Base-by-base conservation (phyloP, 2,329 filamentous ascomycete species). In the Colletotrichum sp. region DNA sequence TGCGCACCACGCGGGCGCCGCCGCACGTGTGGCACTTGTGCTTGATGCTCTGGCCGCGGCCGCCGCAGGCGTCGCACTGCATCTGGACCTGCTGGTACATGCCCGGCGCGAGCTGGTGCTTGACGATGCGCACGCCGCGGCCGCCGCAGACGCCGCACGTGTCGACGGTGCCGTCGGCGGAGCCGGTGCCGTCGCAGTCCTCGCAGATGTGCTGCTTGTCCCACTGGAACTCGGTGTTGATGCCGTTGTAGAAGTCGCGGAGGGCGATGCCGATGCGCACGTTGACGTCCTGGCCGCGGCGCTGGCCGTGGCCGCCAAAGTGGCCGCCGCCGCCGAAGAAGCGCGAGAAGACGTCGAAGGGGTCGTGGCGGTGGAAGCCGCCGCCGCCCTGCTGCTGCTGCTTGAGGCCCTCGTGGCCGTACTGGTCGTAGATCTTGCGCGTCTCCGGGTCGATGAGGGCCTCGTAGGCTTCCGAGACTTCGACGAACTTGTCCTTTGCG, bases 21-120 rank as follows among this genome's bases (percentile, higher is more conserved):
- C 90, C 85, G 83, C 97, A 99, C 3, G 93, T 90, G 8, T 91
- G 90, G 82, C 97, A 99, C 78, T 94, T 94, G 84, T 98, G 92
- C 86, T 94, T 94, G 83, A 98, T 95, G 65, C 91, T 93, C 89
- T 98, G 95, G 73, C 97, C 97, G 77, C 95, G 92, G 1, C 97
- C 97, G 43, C 93, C 94, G 82, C 97, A 99, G 77, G 91, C 91
- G 82, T 98, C 96, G 85, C 97, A 99, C 77, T 93, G 91, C 84
- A 94, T 94, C 88, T 99, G 97, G 80, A 98, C 93, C 87, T 99
- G 97, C 88, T 98, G 97, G 89, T 96, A 98, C 87, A 99, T 98
- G n/a, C 97, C 97, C 0, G 97, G 97, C 1, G 96, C 96, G 56
- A 99, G 91, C 91, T 96, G 95, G 81, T 98, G 95, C 85, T 97